Evolutionary conservation across 305 asterid genomes (phyloP), one percentile per base, ranked within the genome.

Genomic region (Fraxinus platypoda): DNA sequence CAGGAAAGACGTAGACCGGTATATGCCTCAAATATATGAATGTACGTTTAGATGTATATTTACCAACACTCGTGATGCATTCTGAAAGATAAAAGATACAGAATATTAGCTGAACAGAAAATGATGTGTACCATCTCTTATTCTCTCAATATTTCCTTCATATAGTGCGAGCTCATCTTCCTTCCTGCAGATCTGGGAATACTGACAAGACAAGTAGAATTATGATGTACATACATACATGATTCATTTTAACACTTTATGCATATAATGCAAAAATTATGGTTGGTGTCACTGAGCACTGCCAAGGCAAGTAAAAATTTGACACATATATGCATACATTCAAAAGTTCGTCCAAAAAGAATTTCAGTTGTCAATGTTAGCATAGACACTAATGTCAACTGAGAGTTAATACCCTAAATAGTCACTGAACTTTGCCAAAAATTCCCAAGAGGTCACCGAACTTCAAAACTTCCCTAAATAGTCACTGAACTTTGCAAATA

Each of bases 81-180:
- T 43, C 41, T 43, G 11, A 75, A 43, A 43, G 17, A 25, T 33
- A 25, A 75, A 75, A 43, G 54, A 49, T 7, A 57, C 68, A 41
- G 12, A 43, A 6, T 38, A 8, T 43, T 19, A 4, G 66, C 79
- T 25, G 21, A 68, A 25, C 12, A 73, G 11, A 33, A 76, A 19
- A 13, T 0, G 78, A 74, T 84, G 6, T 54, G 25, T 79, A 88
- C 92, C 85, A 13, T 83, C 88, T 74, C 84, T 78, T 83, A 89
- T 85, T 78, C 83, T 83, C 46, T 52, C 76, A 52, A 89, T 81
- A 64, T 43, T 64, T 76, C 79, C 86, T 78, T 89, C 90, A 15
- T 54, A 85, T 12, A 28, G 59, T 52, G 89, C 88, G 34, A 89
- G 87, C 78, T 74, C 54, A 66, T 86, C 92, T 80, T 75, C 90